Evolutionary conservation across 1,284 basidiomycete genomes (phyloP), one percentile per base, ranked within the genome.

Genomic region (Boletus smithii): DNA sequence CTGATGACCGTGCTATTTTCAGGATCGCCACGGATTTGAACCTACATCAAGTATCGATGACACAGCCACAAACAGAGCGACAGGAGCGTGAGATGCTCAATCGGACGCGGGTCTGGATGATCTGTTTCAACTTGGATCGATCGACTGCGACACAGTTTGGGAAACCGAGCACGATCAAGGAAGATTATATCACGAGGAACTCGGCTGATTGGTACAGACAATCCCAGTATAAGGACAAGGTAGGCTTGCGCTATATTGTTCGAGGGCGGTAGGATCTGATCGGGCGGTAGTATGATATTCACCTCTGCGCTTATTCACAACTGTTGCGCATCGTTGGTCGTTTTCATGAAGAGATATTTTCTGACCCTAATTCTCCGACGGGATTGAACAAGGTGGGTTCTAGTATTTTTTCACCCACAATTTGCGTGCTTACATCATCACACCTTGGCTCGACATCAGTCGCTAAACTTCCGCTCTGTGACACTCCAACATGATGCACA

Each of bases 71-170:
- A 53, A 77, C 72, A 22, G 85, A 88, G 62, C 75, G 70, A 39
- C 80, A 88, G 53, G 87, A 88, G 61, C 76, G 90, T 14, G 91
- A 94, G 68, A 75, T 88, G 36, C 66, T 93, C 58, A 93, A 93
- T 64, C 80, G 85, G 49, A 81, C 80, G 33, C 74, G 91, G 14
- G 82, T 88, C 17, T 93, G 90, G 91, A 80, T 91, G 75, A 85
- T 88, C 48, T 92, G 90, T 65, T 91, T 86, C 69, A 89, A 89
- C 62, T 59, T 92, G 44, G 91, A 93, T 66, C 79, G 87, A 16
- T 89, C 85, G 26, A 87, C 83, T 3, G 82, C 88, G 10, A 89
- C 88, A 14, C 91, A 93, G 65, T 89, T 91, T 61, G 90, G 91
- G 17, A 92, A 92, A 65, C 88, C 88, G 3, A 83, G 83, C 20